phyloP scores from a whole-genome alignment of 2,329 filamentous ascomycete species.

The Cryphonectria naterciae region DNA sequence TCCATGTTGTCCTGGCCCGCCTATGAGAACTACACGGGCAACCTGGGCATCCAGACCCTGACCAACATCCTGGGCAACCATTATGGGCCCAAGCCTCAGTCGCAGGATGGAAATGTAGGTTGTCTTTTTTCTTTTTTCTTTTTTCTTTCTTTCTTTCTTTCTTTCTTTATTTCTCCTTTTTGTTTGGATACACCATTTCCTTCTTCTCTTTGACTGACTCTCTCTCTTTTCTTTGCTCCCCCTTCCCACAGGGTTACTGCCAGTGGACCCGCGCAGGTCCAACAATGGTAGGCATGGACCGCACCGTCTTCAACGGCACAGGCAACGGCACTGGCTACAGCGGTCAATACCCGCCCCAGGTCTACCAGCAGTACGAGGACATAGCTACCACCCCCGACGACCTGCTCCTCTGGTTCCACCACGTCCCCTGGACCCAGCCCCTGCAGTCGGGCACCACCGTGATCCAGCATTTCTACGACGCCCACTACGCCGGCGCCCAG shows the following conservation, averaged over 20 bases:
- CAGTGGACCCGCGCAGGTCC: slow-evolving; percentile 72
- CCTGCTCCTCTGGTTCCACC: slow-evolving; percentile 74
- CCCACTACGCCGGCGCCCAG: slow-evolving; percentile 58
- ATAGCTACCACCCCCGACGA: slow-evolving; percentile 68
- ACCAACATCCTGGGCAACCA: slow-evolving; percentile 70
- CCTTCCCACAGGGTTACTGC: slow-evolving; percentile 56
- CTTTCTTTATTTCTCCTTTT: too few relatives aligned
- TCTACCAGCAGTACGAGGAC: slow-evolving; percentile 62
- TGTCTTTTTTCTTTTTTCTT: background rate
- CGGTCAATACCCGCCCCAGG: slow-evolving; percentile 66
- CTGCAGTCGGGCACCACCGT: slow-evolving; percentile 68
- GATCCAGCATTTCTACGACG: slow-evolving; percentile 59
- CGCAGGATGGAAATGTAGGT: slow-evolving; percentile 61
- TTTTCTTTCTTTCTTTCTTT: background rate
- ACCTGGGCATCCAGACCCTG: slow-evolving; percentile 71
- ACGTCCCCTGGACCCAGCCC: slow-evolving; percentile 67
- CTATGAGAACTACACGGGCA: slow-evolving; percentile 73
- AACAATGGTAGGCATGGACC: slow-evolving; percentile 69
- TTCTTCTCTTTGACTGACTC: background rate
- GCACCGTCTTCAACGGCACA: slow-evolving; percentile 70
- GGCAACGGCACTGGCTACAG: slow-evolving; percentile 69
- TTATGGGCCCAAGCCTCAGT: slow-evolving; percentile 69
- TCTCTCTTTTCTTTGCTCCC: background rate
- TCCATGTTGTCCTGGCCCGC: slow-evolving; percentile 72
- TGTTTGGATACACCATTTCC: background rate